These are phyloP conservation scores for Bonia amplexicaulis DNA, from an alignment of 176 grass and related monocot species.

Conservation along the genomic window DNA sequence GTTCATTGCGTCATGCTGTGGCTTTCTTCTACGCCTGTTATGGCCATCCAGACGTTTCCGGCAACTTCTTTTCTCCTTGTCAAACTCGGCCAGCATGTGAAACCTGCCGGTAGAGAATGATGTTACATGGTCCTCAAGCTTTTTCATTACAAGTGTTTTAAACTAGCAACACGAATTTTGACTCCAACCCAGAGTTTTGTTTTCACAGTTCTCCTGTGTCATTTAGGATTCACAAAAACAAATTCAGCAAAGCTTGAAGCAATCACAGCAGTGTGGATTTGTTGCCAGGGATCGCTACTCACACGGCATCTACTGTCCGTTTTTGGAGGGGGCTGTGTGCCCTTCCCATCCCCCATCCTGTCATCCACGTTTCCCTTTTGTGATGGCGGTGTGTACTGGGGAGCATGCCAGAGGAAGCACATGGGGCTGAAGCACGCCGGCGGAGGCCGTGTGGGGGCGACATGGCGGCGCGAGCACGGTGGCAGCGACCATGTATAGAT, in stretches of 20 bases:
- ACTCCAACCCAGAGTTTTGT: neutral
- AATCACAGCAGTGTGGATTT: neutral
- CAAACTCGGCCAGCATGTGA: slow-evolving; percentile 73
- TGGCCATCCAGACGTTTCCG: slow-evolving; percentile 76
- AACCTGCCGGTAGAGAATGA: slow-evolving; percentile 39
- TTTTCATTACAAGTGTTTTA: neutral
- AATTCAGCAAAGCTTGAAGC: neutral
- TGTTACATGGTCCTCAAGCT: neutral
- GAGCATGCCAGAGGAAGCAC: neutral
- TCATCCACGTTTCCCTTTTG: neutral
- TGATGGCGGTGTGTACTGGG: neutral
- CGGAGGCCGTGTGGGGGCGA: neutral
- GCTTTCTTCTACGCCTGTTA: slow-evolving; percentile 81
- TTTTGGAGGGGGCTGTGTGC: neutral
- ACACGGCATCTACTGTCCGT: neutral
- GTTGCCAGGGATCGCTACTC: neutral
- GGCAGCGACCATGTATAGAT: neutral
- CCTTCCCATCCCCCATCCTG: neutral
- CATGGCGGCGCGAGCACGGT: neutral
- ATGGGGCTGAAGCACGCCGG: neutral
- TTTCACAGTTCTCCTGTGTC: neutral
- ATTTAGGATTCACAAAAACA: neutral
- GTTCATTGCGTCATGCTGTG: slow-evolving; percentile 49
- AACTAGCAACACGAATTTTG: neutral
- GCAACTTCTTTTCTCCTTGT: slow-evolving; percentile 80